Evolutionary conservation across 1,139 yeast species (phyloP).

Genomic region (Lodderomyces elongisporus): DNA sequence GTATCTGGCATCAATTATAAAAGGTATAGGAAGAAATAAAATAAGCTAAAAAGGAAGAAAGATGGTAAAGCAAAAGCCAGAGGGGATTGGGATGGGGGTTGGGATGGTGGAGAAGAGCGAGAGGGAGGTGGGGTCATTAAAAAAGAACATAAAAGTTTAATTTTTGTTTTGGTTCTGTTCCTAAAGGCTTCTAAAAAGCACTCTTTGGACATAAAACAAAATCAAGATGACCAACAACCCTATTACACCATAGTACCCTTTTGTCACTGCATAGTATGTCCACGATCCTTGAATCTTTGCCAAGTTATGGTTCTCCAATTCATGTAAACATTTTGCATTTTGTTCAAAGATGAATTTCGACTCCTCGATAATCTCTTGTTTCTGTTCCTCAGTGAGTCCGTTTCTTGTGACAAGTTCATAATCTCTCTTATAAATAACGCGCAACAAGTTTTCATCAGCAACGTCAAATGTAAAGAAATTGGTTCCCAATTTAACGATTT

Average conservation of each 20-base stretch:
- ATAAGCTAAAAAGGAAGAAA: too few relatives aligned
- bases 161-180: too few relatives aligned
- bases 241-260: constrained; percentile 40
- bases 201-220: constrained; percentile 25
- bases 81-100: too few relatives aligned
- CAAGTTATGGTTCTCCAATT: constrained; percentile 62
- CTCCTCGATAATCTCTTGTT: constrained; percentile 65
- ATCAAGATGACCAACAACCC: constrained; percentile 19
- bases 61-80: too few relatives aligned
- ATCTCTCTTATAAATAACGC: constrained; percentile 65
- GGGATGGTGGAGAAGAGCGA: too few relatives aligned
- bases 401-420: constrained; percentile 74
- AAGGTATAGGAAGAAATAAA: too few relatives aligned
- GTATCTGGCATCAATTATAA: too few relatives aligned
- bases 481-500: constrained; percentile 57
- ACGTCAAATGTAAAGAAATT: constrained; percentile 71
- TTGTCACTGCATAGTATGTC: constrained; percentile 50
- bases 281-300: constrained; percentile 51
- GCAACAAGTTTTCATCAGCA: constrained; percentile 60
- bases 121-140: too few relatives aligned
- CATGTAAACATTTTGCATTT: constrained; percentile 56
- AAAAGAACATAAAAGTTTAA: too few relatives aligned
- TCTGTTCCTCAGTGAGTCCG: constrained; percentile 62
- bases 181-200: constrained; percentile 14
- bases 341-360: constrained; percentile 61